phyloP scores from a whole-genome alignment of 2,329 filamentous ascomycete species.

The Beauveria medogensis region DNA sequence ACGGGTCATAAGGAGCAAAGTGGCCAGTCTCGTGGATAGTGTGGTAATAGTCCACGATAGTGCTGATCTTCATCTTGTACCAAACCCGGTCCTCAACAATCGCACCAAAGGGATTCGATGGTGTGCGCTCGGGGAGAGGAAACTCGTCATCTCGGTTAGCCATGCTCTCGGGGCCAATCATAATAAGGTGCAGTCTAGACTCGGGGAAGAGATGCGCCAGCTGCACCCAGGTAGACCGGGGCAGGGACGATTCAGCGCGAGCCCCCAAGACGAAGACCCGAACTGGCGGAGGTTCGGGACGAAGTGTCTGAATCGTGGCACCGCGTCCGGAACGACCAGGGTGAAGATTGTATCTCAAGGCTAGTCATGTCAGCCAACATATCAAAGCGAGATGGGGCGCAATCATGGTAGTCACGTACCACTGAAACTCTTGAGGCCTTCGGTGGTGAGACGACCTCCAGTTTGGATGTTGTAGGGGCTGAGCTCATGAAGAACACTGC shows the following conservation, averaged over 20 bases:
- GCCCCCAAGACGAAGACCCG: slow-evolving; percentile 90
- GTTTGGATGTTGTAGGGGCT: slow-evolving; percentile 81
- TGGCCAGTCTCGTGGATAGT: slow-evolving; percentile 85
- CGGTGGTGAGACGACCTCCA: slow-evolving; percentile 68
- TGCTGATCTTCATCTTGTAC: slow-evolving; percentile 89
- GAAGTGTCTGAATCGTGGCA: slow-evolving; percentile 66
- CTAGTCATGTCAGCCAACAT: slow-evolving; percentile 35
- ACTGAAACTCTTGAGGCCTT: slow-evolving; percentile 89
- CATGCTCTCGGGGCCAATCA: slow-evolving; percentile 96
- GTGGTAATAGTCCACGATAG: slow-evolving; percentile 97
- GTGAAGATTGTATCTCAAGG: slow-evolving; percentile 87
- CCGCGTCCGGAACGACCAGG: slow-evolving; percentile 74
- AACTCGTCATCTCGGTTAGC: slow-evolving; percentile 87
- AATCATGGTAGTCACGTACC: slow-evolving; percentile 46
- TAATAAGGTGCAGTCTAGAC: slow-evolving; percentile 80
- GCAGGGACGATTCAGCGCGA: slow-evolving; percentile 93
- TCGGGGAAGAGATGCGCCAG: slow-evolving; percentile 92
- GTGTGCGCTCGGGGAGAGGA: slow-evolving; percentile 76
- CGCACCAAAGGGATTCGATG: slow-evolving; percentile 85
- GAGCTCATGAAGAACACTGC: slow-evolving; percentile 84
- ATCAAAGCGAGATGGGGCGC: not conserved
- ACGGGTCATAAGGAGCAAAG: slow-evolving; percentile 93
- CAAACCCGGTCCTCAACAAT: slow-evolving; percentile 86
- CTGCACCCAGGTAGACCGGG: slow-evolving; percentile 89
- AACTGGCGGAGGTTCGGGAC: slow-evolving; percentile 77